phyloP scores from a whole-genome alignment of 306 rosid species.

The Styphnolobium japonicum region DNA sequence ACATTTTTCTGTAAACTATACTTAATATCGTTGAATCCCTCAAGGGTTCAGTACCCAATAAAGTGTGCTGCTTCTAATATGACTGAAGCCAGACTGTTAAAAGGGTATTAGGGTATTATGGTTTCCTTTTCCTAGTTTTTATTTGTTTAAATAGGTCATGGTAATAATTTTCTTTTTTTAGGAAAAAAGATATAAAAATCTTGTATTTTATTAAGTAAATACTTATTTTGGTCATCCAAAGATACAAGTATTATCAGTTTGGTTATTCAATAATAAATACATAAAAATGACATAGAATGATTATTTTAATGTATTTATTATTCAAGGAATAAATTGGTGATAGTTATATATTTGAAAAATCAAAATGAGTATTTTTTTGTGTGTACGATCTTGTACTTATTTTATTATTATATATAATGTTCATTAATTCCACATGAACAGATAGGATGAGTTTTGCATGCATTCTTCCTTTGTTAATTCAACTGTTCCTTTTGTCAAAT shows the following conservation, averaged over 20 bases:
- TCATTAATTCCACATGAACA: background rate
- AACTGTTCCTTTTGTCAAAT: too few species aligned
- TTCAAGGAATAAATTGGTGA: too few species aligned
- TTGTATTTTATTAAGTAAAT: too few species aligned
- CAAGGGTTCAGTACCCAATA: slow-evolving; percentile 32
- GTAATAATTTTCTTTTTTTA: background rate
- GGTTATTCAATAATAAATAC: too few species aligned
- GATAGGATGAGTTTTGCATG: background rate
- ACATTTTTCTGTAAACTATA: slow-evolving; percentile 34
- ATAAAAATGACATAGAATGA: too few species aligned
- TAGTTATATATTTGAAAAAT: too few species aligned
- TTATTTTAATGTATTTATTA: too few species aligned
- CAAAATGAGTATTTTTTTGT: too few species aligned
- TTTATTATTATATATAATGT: background rate
- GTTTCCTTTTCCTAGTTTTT: background rate
- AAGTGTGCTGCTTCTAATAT: slow-evolving; percentile 4
- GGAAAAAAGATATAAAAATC: background rate
- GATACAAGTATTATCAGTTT: too few species aligned
- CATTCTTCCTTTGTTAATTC: background rate
- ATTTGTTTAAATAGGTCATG: background rate
- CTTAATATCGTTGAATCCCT: slow-evolving; percentile 13
- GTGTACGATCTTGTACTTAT: too few species aligned
- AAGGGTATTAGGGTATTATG: background rate
- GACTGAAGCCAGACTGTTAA: background rate
- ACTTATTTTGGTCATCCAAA: too few species aligned